Evolutionary conservation across 2,329 filamentous ascomycete genomes (phyloP).

Genomic region (Sclerotinia subarctica): DNA sequence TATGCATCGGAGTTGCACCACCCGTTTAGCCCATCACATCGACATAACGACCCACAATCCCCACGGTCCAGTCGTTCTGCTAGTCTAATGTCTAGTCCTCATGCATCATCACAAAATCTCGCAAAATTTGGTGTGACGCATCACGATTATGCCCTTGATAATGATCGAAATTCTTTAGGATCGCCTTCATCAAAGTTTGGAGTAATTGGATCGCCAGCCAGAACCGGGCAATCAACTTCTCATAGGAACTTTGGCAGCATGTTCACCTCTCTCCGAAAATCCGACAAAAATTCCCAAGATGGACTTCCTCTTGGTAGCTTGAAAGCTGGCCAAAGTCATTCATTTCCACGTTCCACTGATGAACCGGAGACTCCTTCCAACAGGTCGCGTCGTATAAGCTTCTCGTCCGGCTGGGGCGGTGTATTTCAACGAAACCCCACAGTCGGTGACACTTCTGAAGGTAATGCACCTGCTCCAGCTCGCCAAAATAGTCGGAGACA

Average conservation of each 20-base stretch:
- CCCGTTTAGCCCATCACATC: conserved; percentile 41
- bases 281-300: conserved; percentile 48
- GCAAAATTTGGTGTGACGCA: conserved; percentile 46
- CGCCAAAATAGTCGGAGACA: conserved; percentile 31
- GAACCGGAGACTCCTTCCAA: conserved; percentile 51
- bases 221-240: conserved; percentile 44
- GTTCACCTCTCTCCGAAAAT: conserved; percentile 60
- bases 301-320: conserved; percentile 66
- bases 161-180: conserved; percentile 32
- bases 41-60: conserved; percentile 53
- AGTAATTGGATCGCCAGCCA: conserved; percentile 34
- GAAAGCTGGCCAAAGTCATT: conserved; percentile 72
- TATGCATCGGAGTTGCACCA: conserved; percentile 37
- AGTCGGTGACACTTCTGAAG: conserved; percentile 30
- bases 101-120: conserved; percentile 57
- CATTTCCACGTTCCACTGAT: conserved; percentile 63
- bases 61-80: conserved; percentile 56
- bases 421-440: conserved; percentile 39
- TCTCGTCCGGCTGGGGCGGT: conserved; percentile 51
- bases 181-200: conserved; percentile 35
- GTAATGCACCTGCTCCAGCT: conserved; percentile 38
- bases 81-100: conserved; percentile 59
- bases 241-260: conserved; percentile 49
- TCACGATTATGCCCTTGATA: conserved; percentile 31
- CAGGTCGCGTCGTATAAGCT: conserved; percentile 54